Base-by-base conservation (phyloP, 148 eudicot species). In the Nyssa sinensis region DNA sequence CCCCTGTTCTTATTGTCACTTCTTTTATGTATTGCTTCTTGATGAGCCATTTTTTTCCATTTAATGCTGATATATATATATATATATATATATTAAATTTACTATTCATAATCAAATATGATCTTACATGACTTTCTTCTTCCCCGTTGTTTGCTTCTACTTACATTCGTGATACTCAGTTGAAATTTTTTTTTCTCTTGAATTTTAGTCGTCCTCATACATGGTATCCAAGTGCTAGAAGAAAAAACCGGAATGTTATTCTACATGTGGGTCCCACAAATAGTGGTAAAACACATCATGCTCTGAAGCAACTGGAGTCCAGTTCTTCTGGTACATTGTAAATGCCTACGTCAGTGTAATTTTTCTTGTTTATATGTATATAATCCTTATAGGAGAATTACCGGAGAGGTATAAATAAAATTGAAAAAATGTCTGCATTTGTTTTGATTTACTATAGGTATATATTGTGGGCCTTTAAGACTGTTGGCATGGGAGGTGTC, bases 401-500 rank as follows among this genome's bases (percentile, higher is more conserved):
- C n/a, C 7, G 16, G 10, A 19, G 28, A 33, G 64, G 24, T 6
- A 2, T 47, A 16, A 25, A 27, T 27, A 19, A 35, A 25, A 25
- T 37, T 23, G 29, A 27, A 4, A 39, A 59, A 62, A 61, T 60
- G 59, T 55, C 21, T 5, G 21, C 49, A 23, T 62, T 41, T 71
- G 35, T 27, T 44, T 72, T 41, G 21, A 39, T 63, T 49, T 71
- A 68, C 28, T 78, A 73, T 75, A 95, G 99, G 99, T 77, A 81
- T 95, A 23, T 95, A 95, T 79, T 95, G 99, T 82, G 99, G 96
- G 67, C 99, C 99, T 34, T 80, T 95, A 79, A 88, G 99, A 85
- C 82, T 95, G 68, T 82, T 95, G 81, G 99, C 99, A 23, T 95
- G 99, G 99, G 99, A 95, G 83, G 97, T 95, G 67, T 96, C 99